phyloP scores from a whole-genome alignment of 2,329 filamentous ascomycete species.

The Rutstroemia sp. region DNA sequence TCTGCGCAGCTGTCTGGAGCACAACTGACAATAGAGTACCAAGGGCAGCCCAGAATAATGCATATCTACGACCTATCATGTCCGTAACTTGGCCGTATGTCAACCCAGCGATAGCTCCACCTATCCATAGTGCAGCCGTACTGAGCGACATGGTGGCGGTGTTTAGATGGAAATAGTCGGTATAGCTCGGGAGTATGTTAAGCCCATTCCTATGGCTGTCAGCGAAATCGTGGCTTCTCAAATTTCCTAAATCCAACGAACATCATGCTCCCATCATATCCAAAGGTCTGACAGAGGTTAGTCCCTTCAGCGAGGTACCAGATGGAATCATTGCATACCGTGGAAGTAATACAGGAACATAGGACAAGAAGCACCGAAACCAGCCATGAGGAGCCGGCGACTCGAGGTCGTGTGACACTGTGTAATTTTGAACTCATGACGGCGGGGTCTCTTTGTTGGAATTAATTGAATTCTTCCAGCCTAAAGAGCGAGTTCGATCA shows the following conservation, averaged over 20 bases:
- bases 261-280: slow-evolving; percentile 21
- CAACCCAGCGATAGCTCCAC: slow-evolving; percentile 38
- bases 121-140: slow-evolving; percentile 47
- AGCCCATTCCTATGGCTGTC: slow-evolving; percentile 36
- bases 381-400: slow-evolving; percentile 5
- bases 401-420: slow-evolving; percentile 2
- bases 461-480: too few relatives aligned
- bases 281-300: slow-evolving; percentile 15
- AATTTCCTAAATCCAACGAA: not conserved
- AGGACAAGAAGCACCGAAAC: slow-evolving; percentile 10
- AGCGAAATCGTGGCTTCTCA: not conserved
- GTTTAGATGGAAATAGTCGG: slow-evolving; percentile 47
- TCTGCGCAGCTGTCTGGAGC: slow-evolving; percentile 20
- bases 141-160: slow-evolving; percentile 45
- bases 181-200: slow-evolving; percentile 49
- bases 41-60: slow-evolving; percentile 15
- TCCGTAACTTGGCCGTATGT: slow-evolving; percentile 33
- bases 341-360: slow-evolving; percentile 17
- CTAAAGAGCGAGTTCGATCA: too few relatives aligned
- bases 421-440: not conserved
- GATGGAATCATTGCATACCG: not conserved
- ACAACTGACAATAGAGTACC: slow-evolving; percentile 15
- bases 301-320: not conserved
- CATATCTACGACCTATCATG: slow-evolving; percentile 28
- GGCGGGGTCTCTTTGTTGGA: too few relatives aligned